Percentiles rank a stretch among this genome's conserved stretches.
Evolutionary conservation across 306 rosid species (phyloP).

Genomic region (Hylodesmum podocarpum): DNA sequence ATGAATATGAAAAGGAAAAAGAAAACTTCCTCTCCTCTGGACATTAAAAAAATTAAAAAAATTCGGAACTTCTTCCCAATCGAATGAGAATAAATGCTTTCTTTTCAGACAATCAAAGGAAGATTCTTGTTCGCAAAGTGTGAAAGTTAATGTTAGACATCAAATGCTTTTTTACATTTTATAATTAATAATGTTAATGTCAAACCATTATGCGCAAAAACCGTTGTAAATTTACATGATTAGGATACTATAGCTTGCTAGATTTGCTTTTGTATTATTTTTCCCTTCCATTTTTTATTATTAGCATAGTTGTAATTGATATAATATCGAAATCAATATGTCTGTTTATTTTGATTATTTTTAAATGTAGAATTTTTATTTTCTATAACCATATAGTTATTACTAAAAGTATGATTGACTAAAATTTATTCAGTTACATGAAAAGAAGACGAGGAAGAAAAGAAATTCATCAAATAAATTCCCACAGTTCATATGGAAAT

Average conservation of each 20-base stretch:
- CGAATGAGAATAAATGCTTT: conserved; percentile 65
- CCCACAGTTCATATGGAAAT: background rate
- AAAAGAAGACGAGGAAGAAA: too few relatives aligned
- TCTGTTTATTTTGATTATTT: background rate
- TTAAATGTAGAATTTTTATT: background rate
- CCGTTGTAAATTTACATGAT: background rate
- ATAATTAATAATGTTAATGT: background rate
- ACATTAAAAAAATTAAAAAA: background rate
- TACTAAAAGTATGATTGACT: too few relatives aligned
- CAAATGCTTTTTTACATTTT: conserved; percentile 12
- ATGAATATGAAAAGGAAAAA: background rate
- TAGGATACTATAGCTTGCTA: background rate
- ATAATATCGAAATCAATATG: background rate
- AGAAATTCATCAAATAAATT: too few relatives aligned
- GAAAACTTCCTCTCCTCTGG: background rate
- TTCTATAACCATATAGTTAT: too few relatives aligned
- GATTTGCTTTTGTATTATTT: background rate
- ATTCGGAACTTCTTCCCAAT: conserved; percentile 29
- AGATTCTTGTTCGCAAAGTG: conserved; percentile 58
- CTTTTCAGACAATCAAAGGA: conserved; percentile 70
- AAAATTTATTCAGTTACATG: too few relatives aligned
- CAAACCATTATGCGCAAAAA: background rate
- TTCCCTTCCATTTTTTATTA: background rate
- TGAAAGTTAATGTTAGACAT: conserved; percentile 20
- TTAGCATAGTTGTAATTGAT: too few relatives aligned